Evolutionary conservation across 2,329 filamentous ascomycete species (phyloP), one percentile per base, ranked within the genome.

Genomic region (Diplodia mutila): DNA sequence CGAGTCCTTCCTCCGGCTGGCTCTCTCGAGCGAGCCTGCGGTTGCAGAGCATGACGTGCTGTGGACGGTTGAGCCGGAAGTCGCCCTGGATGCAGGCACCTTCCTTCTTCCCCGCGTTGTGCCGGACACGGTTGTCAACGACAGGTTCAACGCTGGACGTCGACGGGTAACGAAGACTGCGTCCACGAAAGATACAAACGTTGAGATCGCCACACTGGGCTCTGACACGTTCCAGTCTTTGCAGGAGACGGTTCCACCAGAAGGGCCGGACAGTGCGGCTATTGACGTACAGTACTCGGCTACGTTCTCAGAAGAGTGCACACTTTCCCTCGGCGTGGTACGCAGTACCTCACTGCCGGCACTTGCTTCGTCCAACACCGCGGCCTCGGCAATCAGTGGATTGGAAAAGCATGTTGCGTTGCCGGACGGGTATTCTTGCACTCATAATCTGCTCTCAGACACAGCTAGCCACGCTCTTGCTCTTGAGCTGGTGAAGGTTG

Each of bases 41-140:
- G 4, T 51, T 34, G 9, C 29, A 0, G 37, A 46, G 21, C 16
- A 65, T 12, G 29, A 66, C 12, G 34, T 55, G 23, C 53, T 66
- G 14, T 66, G 64, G 64, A 25, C 34, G 1, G 29, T 37, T 9
- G 64, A 66, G 64, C 64, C 51, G 4, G 64, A 66, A 21, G 12
- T 66, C 1, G 25, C 21, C 3, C 6, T 66, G 2, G 64, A 66
- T 4, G 52, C 11, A 1, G n/a, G 25, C 14, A 21, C 16, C 5
- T 18, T 59, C 4, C 37, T 66, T n/a, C 23, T 66, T 34, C 64
- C 64, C 0, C 64, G 64, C 7, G 27, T 66, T n/a, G 37, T 52
- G 25, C 52, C 39, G 11, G 52, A 51, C 32, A 42, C 23, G 18
- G 39, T n/a, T 2, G 14, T 48, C 12, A 66, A 57, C 18, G 42